Percentiles rank a stretch among this genome's conserved stretches.
These are phyloP conservation scores for Ettlia oleoabundans DNA, from an alignment of 139 green algal species.

Conservation along the genomic window DNA sequence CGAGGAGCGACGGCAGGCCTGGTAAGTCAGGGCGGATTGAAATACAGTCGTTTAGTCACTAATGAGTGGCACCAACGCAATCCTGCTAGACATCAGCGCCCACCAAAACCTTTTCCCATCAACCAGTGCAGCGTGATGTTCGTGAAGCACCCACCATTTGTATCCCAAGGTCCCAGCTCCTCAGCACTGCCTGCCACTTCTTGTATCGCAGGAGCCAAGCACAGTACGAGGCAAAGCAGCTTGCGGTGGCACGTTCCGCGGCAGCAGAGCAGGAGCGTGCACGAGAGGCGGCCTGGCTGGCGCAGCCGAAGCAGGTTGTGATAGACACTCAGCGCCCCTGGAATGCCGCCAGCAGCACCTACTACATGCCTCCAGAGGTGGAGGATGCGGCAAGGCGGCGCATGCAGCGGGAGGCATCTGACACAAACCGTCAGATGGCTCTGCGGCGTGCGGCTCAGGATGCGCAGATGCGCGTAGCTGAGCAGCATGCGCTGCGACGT, in stretches of 20 bases:
- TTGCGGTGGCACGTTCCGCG: neutral
- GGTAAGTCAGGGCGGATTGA: neutral
- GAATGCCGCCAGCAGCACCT: slow-evolving; percentile 10
- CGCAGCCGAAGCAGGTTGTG: slow-evolving; percentile 18
- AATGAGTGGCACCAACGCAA: neutral
- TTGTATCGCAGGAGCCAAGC: slow-evolving; percentile 1
- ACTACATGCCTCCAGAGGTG: slow-evolving; percentile 29
- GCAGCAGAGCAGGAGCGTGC: neutral
- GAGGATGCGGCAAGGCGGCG: slow-evolving; percentile 21
- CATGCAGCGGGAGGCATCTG: slow-evolving; percentile 9
- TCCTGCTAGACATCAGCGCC: neutral
- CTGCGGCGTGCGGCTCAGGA: neutral
- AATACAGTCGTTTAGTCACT: neutral
- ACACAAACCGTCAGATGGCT: slow-evolving; percentile 10
- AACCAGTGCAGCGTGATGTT: no score
- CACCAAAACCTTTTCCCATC: neutral
- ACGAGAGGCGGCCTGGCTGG: neutral
- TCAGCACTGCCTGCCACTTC: no score
- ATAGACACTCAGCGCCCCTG: slow-evolving; percentile 18
- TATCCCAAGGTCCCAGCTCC: no score
- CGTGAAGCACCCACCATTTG: no score
- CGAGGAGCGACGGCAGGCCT: slow-evolving; percentile 15
- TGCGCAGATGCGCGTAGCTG: neutral
- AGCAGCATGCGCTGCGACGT: slow-evolving; percentile 3
- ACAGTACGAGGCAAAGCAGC: slow-evolving; percentile 14